Evolutionary conservation across 1,139 yeast species (phyloP), one percentile per base, ranked within the genome.

Genomic region (Scheffersomyces insectosa): DNA sequence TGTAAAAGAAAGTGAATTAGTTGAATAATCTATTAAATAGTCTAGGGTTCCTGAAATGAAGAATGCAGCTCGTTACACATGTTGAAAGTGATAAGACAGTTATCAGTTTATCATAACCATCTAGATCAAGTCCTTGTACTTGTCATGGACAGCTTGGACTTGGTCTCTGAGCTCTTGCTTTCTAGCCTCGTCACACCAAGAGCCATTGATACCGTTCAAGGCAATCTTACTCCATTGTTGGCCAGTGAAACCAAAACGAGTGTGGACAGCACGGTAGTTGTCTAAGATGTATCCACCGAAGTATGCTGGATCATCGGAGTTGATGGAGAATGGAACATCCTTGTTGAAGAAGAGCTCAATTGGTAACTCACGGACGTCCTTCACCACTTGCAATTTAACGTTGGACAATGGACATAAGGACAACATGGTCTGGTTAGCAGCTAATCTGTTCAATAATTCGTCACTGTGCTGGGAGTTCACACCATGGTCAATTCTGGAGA

Each of bases 261-360:
- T 70, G 50, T 85, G 87, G 25, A 86, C 87, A 33, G 76, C 78
- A 28, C 76, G 57, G 63, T 85, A 87, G 61, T 87, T 87, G 55
- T 87, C 93, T 51, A 87, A 66, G 47, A 86, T 82, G 63, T 86
- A 86, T 9, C 90, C 93, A 39, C 93, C 95, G 57, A 87, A 87
- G 62, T 87, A 87, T 3, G 95, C 93, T 29, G 95, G 95, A 61
- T 87, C 95, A 60, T 87, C 95, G 1, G 90, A 83, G 61, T 87
- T 87, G 57, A 87, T 72, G 36, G 89, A 82, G 60, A 87, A 85
- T 28, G 86, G 83, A n/a, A 86, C 84, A 46, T 77, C 73, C 33
- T 70, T 69, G 6, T 83, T 85, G 39, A 87, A 63, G 50, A 84
- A 80, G 50, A 68, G 63, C 34, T 70, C 69, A 48, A 87, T 72